Evolutionary conservation across 148 eudicot species (phyloP).

Genomic region (Rhododendron kiyosumense): DNA sequence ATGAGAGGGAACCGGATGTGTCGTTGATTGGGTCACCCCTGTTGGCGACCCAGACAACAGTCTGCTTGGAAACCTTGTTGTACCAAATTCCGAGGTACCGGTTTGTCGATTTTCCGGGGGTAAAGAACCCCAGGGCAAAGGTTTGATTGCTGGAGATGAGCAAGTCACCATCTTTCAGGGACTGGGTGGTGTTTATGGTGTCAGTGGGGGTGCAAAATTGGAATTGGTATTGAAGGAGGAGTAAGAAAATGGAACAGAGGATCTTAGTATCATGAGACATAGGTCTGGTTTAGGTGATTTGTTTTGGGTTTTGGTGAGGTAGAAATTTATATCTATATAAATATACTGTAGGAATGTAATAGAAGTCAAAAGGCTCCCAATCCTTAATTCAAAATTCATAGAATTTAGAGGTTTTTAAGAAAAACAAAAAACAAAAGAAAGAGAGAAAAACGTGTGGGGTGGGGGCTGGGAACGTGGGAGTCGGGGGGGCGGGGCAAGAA

Average conservation of each 20-base stretch:
- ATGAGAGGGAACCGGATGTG: constrained; percentile 17
- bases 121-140: constrained; percentile 26
- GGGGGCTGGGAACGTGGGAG: too few species aligned
- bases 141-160: background rate
- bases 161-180: background rate
- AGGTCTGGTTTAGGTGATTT: background rate
- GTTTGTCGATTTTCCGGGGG: constrained; percentile 9
- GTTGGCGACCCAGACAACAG: constrained; percentile 59
- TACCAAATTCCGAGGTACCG: constrained; percentile 23
- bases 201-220: background rate
- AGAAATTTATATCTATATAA: too few species aligned
- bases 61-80: constrained; percentile 29
- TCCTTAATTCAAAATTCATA: too few species aligned
- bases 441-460: too few species aligned
- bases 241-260: background rate
- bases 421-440: too few species aligned
- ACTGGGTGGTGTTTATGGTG: background rate
- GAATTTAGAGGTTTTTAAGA: too few species aligned
- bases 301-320: too few species aligned
- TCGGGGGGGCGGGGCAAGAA: too few species aligned
- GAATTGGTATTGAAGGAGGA: background rate
- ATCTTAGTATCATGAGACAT: background rate
- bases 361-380: too few species aligned
- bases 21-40: constrained; percentile 35
- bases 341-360: too few species aligned